A percentile compares a stretch with the other conserved stretches of the same genome.
Conservation (phyloP, 2,329 filamentous ascomycete species). For the Pseudocercospora cruenta region DNA sequence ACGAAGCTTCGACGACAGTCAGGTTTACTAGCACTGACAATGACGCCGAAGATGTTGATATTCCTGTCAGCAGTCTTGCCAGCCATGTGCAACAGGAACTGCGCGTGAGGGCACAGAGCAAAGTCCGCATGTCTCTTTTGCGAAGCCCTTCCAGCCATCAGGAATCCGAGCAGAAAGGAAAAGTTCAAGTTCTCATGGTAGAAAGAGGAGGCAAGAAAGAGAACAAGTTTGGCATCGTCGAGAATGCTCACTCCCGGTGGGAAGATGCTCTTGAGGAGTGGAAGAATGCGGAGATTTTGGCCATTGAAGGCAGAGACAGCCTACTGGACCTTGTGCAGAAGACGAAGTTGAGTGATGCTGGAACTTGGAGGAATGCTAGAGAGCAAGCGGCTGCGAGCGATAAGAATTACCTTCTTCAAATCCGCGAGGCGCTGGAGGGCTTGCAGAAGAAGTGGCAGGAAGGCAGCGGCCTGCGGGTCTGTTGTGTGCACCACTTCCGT, state of each 20-base stretch:
- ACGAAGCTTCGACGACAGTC: slow-evolving; percentile 59
- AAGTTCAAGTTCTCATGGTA: slow-evolving; percentile 81
- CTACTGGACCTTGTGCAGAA: slow-evolving; percentile 75
- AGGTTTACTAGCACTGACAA: slow-evolving; percentile 61
- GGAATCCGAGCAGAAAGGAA: slow-evolving; percentile 49
- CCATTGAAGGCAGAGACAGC: slow-evolving; percentile 84
- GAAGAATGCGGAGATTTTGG: slow-evolving; percentile 77
- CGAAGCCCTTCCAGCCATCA: slow-evolving; percentile 42
- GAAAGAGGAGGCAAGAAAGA: slow-evolving; percentile 88
- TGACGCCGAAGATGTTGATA: slow-evolving; percentile 64
- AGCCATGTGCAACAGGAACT: slow-evolving; percentile 80
- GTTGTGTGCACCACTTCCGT: slow-evolving; percentile 90
- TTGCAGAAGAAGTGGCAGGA: slow-evolving; percentile 61
- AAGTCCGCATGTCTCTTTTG: slow-evolving; percentile 42
- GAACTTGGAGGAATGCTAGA: slow-evolving; percentile 81
- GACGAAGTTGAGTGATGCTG: slow-evolving; percentile 75
- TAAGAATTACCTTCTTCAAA: slow-evolving; percentile 78
- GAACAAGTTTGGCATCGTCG: slow-evolving; percentile 83
- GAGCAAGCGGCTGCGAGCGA: slow-evolving; percentile 77
- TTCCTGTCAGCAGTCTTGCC: slow-evolving; percentile 73
- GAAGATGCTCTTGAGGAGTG: slow-evolving; percentile 70
- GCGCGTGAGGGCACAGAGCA: slow-evolving; percentile 69
- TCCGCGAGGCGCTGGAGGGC: slow-evolving; percentile 73
- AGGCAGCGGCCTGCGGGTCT: slow-evolving; percentile 64
- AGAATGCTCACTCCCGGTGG: slow-evolving; percentile 65